Conservation (phyloP, 2,329 filamentous ascomycete species). For the Fusarium newnesense region DNA sequence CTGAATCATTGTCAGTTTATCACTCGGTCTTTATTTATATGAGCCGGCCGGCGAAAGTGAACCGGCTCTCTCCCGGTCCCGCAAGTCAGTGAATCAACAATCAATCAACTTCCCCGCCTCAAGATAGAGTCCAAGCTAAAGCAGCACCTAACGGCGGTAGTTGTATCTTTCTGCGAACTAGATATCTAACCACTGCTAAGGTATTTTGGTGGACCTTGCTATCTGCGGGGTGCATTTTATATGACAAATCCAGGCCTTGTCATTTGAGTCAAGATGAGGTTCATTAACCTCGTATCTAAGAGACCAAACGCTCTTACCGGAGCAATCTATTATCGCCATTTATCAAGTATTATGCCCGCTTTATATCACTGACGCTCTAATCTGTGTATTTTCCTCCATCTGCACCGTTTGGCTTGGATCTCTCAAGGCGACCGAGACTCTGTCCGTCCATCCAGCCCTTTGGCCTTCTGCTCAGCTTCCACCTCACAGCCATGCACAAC, state of each 20-base stretch:
- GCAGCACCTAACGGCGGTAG: neutral
- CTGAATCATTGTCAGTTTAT: neutral
- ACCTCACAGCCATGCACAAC: conserved; percentile 38
- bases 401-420: conserved; percentile 5
- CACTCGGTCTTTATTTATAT: conserved; percentile 1
- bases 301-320: neutral
- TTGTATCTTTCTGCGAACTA: neutral
- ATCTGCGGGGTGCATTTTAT: conserved; percentile 18
- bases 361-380: neutral
- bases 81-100: conserved; percentile 20
- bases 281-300: neutral
- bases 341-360: neutral
- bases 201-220: conserved; percentile 9
- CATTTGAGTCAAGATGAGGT: conserved; percentile 4
- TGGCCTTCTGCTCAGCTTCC: conserved; percentile 39
- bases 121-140: conserved; percentile 14
- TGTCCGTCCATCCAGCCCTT: conserved; percentile 41
- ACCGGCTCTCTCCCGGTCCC: neutral
- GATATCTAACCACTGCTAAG: conserved; percentile 3
- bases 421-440: conserved; percentile 29
- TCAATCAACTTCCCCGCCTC: conserved; percentile 18
- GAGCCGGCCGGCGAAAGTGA: neutral
- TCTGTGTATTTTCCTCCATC: conserved; percentile 36
- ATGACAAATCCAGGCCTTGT: conserved; percentile 23
- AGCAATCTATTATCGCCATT: neutral